Evolutionary conservation across 305 asterid genomes (phyloP).

Genomic region (Fraxinus velutina): DNA sequence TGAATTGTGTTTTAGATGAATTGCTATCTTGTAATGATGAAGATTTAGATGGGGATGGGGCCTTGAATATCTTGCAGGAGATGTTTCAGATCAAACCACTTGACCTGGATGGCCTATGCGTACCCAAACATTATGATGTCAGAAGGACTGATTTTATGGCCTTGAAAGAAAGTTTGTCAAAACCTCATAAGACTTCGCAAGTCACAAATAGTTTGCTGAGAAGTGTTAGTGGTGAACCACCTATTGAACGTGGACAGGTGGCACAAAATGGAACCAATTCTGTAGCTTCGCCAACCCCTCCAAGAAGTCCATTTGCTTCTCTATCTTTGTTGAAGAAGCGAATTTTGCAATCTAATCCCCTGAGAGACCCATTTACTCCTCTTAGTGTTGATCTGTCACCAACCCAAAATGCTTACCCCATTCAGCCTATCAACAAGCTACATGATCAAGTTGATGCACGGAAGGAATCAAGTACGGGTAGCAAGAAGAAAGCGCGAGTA

Average conservation of each 20-base stretch:
- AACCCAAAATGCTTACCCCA: constrained; percentile 25
- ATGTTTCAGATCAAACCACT: constrained; percentile 60
- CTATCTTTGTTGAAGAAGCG: constrained; percentile 49
- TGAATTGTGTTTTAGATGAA: constrained; percentile 43
- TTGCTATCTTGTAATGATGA: constrained; percentile 45
- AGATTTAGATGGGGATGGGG: constrained; percentile 64
- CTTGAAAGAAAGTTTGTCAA: constrained; percentile 40
- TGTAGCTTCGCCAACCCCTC: constrained; percentile 63
- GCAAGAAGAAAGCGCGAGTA: constrained; percentile 33
- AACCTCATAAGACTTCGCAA: constrained; percentile 38
- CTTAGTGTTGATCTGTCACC: constrained; percentile 40
- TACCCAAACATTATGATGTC: constrained; percentile 38
- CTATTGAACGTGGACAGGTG: constrained; percentile 26
- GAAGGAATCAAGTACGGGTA: constrained; percentile 31
- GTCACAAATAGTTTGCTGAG: constrained; percentile 40
- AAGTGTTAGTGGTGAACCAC: constrained; percentile 33
- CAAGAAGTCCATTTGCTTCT: constrained; percentile 65
- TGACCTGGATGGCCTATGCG: constrained; percentile 39
- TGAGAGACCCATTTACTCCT: constrained; percentile 63
- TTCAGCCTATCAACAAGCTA: constrained; percentile 29
- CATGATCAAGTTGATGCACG: constrained; percentile 30
- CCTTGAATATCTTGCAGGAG: constrained; percentile 62
- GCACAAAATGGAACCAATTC: constrained; percentile 27
- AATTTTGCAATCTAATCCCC: constrained; percentile 42
- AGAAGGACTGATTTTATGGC: constrained; percentile 41